Base-by-base conservation (phyloP, 2,329 filamentous ascomycete species). In the Botrytis fragariae region DNA sequence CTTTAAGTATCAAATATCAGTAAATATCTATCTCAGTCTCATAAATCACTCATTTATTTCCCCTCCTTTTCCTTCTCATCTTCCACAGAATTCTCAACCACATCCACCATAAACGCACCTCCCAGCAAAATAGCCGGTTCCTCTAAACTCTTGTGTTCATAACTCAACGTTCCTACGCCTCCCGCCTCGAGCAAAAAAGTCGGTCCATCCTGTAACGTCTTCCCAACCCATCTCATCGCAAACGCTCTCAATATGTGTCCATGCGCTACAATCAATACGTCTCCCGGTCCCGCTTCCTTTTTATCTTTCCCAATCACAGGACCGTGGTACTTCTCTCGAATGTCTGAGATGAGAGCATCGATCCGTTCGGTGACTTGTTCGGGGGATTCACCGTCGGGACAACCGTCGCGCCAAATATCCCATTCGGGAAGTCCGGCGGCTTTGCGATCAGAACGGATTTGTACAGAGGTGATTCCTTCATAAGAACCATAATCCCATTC, bases 341-440 rank as follows among this genome's bases (percentile, higher is more conserved):
- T 93, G 45, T 95, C 91, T 22, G 83, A 81, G 78, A 98, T 97
- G 74, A 98, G 82, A 3, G 85, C 84, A 81, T 98, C 94, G 0
- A 97, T 84, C 0, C 95, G 88, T 45, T 84, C 82, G 0, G 91
- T 92, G 59, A 97, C 87, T 73, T 97, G 89, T 59, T 89, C 84
- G 0, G 95, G 79, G 20, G 75, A 78, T 73, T 97, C 94, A 81
- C 94, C 94, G 4, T 91, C 92, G 1, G 91, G 92, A 82, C 94
- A 97, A 0, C 94, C 94, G 80, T 97, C 93, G n/a, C 85, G 86
- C 94, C 94, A 97, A 76, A 97, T 97, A 83, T 96, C 92, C 93
- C 93, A 97, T 37, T 83, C 81, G 6, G 84, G 86, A 8, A 73
- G 45, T 8, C 62, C 68, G 12, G 32, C 44, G 78, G 87, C 84